Evolutionary conservation across 2,329 filamentous ascomycete genomes (phyloP).

Genomic region (Aspergillus sp.): DNA sequence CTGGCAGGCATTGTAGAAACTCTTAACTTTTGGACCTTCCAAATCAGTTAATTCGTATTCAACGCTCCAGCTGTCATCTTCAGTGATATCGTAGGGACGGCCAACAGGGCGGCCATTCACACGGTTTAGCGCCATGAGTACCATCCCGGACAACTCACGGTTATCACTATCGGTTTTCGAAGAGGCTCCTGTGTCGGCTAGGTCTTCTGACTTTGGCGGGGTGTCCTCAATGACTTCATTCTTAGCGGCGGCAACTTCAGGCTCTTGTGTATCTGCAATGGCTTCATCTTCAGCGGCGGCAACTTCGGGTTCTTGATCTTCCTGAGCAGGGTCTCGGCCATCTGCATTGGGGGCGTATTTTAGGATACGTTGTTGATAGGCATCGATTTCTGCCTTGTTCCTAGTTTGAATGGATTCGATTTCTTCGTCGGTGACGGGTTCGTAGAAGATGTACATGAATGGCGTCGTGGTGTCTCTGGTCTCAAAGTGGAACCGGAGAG

Average conservation of each 20-base stretch:
- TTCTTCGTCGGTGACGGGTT: conserved; percentile 73
- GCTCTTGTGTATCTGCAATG: neutral
- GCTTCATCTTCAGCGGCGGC: neutral
- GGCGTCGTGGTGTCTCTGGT: conserved; percentile 61
- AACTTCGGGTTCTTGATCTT: neutral
- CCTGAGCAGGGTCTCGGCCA: conserved; percentile 6
- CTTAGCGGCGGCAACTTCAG: neutral
- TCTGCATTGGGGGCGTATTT: conserved; percentile 29
- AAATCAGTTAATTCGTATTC: conserved; percentile 75
- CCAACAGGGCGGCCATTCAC: conserved; percentile 65
- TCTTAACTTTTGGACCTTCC: conserved; percentile 42
- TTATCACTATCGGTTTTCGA: conserved; percentile 9
- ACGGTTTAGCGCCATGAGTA: conserved; percentile 69
- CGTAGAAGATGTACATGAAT: conserved; percentile 86
- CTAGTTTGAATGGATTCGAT: conserved; percentile 72
- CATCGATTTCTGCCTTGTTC: conserved; percentile 64
- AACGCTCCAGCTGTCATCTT: conserved; percentile 64
- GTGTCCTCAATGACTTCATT: neutral
- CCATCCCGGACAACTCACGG: conserved; percentile 63
- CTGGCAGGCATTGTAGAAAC: conserved; percentile 59
- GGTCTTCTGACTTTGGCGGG: neutral
- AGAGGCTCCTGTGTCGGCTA: neutral
- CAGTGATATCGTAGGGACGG: conserved; percentile 56
- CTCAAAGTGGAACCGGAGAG: conserved; percentile 79
- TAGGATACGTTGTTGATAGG: conserved; percentile 60